phyloP scores from a whole-genome alignment of 192 early-diverging fungal species.

The Endogone sp. region DNA sequence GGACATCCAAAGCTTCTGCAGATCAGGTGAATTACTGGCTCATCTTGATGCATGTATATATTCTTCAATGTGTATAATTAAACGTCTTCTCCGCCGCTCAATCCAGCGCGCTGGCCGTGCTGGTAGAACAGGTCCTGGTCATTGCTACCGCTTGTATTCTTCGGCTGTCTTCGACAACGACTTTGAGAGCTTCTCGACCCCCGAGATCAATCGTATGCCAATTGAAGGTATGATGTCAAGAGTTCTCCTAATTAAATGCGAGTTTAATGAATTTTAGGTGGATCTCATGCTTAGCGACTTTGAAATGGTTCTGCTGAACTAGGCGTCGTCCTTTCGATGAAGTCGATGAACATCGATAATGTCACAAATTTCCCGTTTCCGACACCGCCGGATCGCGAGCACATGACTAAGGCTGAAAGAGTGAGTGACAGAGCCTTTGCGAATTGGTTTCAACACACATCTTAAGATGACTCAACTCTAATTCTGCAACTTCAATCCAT shows the following conservation, averaged over 20 bases:
- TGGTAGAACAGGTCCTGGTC: conserved; percentile 92
- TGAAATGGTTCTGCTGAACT: not conserved
- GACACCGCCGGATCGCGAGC: conserved; percentile 77
- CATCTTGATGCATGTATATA: no score
- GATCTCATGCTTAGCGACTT: not conserved
- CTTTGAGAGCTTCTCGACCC: conserved; percentile 79
- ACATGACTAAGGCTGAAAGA: conserved; percentile 76
- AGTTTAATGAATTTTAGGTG: no score
- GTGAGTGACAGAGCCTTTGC: conserved; percentile 5
- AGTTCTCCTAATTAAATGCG: no score
- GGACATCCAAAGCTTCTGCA: conserved; percentile 93
- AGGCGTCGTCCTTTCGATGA: conserved; percentile 95
- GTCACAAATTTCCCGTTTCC: conserved; percentile 98
- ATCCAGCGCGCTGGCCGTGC: conserved; percentile 86
- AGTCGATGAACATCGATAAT: conserved; percentile 93
- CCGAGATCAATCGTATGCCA: conserved; percentile 91
- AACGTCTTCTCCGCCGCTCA: not conserved
- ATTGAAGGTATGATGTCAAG: conserved; percentile 79
- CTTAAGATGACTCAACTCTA: not conserved
- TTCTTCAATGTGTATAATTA: no score
- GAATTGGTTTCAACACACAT: no score
- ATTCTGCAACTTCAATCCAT: not conserved
- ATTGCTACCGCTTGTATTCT: conserved; percentile 94
- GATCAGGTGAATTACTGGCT: conserved; percentile 52
- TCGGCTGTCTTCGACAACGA: conserved; percentile 91